Percentiles rank a stretch among this genome's conserved stretches.
Evolutionary conservation across 2,329 filamentous ascomycete species (phyloP).

Genomic region (Ophiostoma ulmi): DNA sequence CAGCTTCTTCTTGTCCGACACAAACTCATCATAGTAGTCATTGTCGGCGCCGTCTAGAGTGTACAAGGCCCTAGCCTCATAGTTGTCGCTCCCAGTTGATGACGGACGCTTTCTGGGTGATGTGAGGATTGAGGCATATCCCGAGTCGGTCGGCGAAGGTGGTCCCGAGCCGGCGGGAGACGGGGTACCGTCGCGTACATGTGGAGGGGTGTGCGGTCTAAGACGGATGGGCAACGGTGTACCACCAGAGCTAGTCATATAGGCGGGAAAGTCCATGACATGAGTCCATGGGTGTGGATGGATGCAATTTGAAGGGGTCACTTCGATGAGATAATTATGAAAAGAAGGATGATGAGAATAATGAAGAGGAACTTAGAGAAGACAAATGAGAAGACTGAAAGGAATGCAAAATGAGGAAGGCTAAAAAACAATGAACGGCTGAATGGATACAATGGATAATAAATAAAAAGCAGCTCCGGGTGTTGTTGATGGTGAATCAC

Average conservation of each 20-base stretch:
- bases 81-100: not conserved
- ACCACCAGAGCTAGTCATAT: not conserved
- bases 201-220: not conserved
- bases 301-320: not conserved
- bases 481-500: not conserved
- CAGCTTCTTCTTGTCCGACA: not conserved
- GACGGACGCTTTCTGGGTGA: constrained; percentile 3
- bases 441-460: not conserved
- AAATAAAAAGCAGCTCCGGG: not conserved
- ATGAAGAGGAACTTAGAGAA: not conserved
- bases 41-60: constrained; percentile 2
- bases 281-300: not conserved
- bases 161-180: not conserved
- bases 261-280: not conserved
- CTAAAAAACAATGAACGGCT: not conserved
- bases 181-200: not conserved
- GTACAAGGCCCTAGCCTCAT: constrained; percentile 11
- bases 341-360: not conserved
- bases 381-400: not conserved
- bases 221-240: not conserved
- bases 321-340: not conserved
- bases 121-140: not conserved
- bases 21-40: not conserved
- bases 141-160: constrained; percentile 1
- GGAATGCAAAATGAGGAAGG: not conserved